Evolutionary conservation across 768 basidiomycete species (phyloP), one percentile per base, ranked within the genome.

Genomic region (Butyriboletus loyo): DNA sequence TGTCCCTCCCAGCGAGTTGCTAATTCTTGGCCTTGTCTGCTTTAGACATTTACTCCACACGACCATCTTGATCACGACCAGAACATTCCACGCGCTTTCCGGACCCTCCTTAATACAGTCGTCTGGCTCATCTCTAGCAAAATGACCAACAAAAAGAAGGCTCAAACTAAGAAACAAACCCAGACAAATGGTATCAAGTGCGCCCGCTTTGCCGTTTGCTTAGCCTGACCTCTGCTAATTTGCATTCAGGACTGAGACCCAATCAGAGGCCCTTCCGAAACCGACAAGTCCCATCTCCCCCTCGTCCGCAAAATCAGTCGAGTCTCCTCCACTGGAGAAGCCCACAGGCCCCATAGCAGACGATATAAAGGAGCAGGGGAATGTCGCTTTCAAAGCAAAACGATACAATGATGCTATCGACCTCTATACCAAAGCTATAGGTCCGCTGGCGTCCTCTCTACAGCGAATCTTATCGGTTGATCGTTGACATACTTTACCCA

Each of bases 331-430:
- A 38, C 42, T 34, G 21, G 54, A 54, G 49, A 61, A 65, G 34
- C 61, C 61, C 0, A 46, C 54, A 24, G 81, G 82, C 24, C 68
- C 73, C 22, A 56, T 66, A 4, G 72, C 73, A 41, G 73, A 73
- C 19, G 85, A 86, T 8, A 84, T 88, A 60, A 77, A 92, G 66
- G 89, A 89, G 62, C 72, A 80, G 49, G 91, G 91, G 14, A 93
- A 93, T 68, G 71, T 73, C 3, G 77, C 84, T 1, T 92, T 92
- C 73, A 90, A 86, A 66, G 78, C 76, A 3, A 79, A 75, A 50
- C 74, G 73, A 57, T 92, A 85, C 65, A 69, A 63, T 3, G 82
- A 86, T 14, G 89, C 90, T n/a, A 75, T 89, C 53, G 84, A 85
- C 22, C 69, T 81, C 1, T 93, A 93, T 71, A 79, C 83, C 53